Evolutionary conservation across 208 protist genomes (phyloP).

Genomic region (Angomonas desouzai): DNA sequence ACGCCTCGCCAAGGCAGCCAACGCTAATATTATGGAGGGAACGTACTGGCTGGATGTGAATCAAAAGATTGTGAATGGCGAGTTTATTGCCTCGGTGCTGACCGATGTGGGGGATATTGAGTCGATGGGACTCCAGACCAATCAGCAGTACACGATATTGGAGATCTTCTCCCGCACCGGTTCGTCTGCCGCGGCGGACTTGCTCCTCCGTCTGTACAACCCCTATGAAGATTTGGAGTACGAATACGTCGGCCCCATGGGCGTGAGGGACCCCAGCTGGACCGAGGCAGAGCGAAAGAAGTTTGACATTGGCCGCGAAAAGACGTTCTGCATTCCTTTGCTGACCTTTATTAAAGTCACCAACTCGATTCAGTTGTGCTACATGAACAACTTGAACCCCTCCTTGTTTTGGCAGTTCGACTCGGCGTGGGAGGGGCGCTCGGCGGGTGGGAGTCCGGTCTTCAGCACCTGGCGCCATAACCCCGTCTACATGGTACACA

Average conservation of each 20-base stretch:
- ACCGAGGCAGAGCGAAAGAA: constrained; percentile 34
- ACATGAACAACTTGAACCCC: constrained; percentile 41
- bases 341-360: constrained; percentile 38
- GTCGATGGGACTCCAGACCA: constrained; percentile 61
- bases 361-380: constrained; percentile 63
- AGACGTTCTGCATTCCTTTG: constrained; percentile 55
- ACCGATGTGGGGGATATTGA: constrained; percentile 54
- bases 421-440: constrained; percentile 38
- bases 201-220: constrained; percentile 68
- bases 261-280: constrained; percentile 45
- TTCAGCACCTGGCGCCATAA: constrained; percentile 68
- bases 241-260: constrained; percentile 50
- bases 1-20: constrained; percentile 40
- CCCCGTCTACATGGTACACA: constrained; percentile 61
- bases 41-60: constrained; percentile 66
- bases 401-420: constrained; percentile 27
- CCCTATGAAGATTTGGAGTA: constrained; percentile 78
- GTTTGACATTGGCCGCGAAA: constrained; percentile 37
- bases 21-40: constrained; percentile 24
- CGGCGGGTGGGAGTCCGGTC: constrained; percentile 63
- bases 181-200: constrained; percentile 50
- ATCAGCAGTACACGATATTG: constrained; percentile 76
- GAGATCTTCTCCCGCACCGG: constrained; percentile 70
- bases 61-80: constrained; percentile 49
- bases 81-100: constrained; percentile 47